Conservation (phyloP, 352 stramenopile genomes). For the Stephanocyclus meneghinianus region DNA sequence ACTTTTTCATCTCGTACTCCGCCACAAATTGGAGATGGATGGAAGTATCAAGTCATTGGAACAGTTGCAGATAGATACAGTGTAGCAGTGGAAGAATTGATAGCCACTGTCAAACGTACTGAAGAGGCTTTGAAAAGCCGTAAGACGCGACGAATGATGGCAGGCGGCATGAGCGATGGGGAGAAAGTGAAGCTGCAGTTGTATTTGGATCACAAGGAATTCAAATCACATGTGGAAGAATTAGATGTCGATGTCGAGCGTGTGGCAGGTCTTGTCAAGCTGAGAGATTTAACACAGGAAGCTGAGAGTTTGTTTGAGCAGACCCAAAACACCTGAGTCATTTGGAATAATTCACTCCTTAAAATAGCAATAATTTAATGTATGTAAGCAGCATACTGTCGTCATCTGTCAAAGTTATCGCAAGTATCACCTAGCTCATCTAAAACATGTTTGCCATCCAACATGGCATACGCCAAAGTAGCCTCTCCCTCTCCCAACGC, state of each 20-base stretch:
- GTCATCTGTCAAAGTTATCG: constrained; percentile 55
- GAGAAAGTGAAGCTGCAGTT: constrained; percentile 82
- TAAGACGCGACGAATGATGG: constrained; percentile 59
- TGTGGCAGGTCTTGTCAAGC: constrained; percentile 63
- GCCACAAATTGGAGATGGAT: constrained; percentile 63
- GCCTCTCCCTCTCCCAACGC: constrained; percentile 70
- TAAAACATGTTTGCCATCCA: constrained; percentile 46
- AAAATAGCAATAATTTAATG: background rate
- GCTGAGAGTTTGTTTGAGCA: constrained; percentile 44
- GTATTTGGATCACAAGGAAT: constrained; percentile 73
- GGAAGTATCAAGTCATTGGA: constrained; percentile 66
- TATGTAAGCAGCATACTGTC: background rate
- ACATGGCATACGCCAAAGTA: constrained; percentile 63
- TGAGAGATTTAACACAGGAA: constrained; percentile 69
- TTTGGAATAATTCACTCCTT: background rate
- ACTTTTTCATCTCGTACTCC: constrained; percentile 66
- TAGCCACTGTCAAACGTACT: constrained; percentile 76
- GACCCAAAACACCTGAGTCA: constrained; percentile 14
- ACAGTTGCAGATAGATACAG: constrained; percentile 69
- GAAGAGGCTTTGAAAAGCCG: constrained; percentile 80
- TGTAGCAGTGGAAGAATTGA: constrained; percentile 74
- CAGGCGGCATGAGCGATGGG: constrained; percentile 80
- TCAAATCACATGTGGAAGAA: constrained; percentile 53
- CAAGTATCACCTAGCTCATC: constrained; percentile 60
- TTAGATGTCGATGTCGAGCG: constrained; percentile 54